A percentile compares a stretch with the other conserved stretches of the same genome.
Evolutionary conservation across 2,329 filamentous ascomycete species (phyloP).

Genomic region (Fusarium denticulatum): DNA sequence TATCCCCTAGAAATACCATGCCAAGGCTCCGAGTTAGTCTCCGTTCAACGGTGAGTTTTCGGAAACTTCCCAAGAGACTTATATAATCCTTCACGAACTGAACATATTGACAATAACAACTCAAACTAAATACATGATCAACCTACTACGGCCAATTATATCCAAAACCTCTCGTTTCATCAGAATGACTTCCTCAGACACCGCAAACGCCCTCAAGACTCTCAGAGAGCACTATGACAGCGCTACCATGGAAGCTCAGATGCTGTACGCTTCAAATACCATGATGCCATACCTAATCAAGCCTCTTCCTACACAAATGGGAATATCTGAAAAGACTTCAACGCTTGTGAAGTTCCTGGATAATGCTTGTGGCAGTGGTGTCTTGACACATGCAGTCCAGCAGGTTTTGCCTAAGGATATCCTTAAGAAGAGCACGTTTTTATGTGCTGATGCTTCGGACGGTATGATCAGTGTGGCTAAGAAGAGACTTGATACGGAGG

Average conservation of each 20-base stretch:
- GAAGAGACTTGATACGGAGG: constrained; percentile 51
- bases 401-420: constrained; percentile 49
- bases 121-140: background rate
- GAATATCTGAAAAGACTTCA: constrained; percentile 11
- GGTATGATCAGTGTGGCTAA: constrained; percentile 54
- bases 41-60: constrained; percentile 33
- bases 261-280: constrained; percentile 31
- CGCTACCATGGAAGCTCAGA: constrained; percentile 21
- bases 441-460: constrained; percentile 60
- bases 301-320: constrained; percentile 42
- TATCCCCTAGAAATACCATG: background rate
- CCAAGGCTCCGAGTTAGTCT: constrained; percentile 19
- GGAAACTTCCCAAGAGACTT: constrained; percentile 17
- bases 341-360: constrained; percentile 58
- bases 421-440: constrained; percentile 55
- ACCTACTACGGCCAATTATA: background rate
- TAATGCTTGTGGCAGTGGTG: constrained; percentile 63
- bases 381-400: constrained; percentile 58
- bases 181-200: constrained; percentile 17
- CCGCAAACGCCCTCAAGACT: constrained; percentile 5
- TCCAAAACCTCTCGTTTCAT: background rate
- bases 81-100: background rate
- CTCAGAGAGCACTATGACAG: constrained; percentile 30
- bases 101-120: background rate
- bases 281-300: constrained; percentile 31